phyloP scores from a whole-genome alignment of 31 red algal genomes.

The Odonthalia washingtoniensis region DNA sequence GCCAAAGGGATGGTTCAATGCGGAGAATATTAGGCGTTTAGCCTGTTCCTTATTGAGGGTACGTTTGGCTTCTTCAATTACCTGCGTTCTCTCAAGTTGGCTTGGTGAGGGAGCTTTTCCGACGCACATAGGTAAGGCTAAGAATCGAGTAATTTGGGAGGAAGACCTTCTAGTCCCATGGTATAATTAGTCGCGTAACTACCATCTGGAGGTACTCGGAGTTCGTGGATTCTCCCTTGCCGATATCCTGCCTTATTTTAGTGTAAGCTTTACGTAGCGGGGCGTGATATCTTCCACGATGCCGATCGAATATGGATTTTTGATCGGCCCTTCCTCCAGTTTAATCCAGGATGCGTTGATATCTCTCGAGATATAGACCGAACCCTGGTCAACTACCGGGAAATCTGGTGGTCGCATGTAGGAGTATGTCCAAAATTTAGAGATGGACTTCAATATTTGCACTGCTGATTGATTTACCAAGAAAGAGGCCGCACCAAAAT shows the following conservation, averaged over 20 bases:
- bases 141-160: conserved; percentile 14
- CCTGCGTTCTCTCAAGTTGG: not conserved
- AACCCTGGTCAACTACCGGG: conserved; percentile 16
- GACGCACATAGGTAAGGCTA: not conserved
- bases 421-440: not conserved
- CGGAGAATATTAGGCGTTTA: too few species aligned
- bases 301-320: conserved; percentile 14
- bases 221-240: not conserved
- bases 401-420: conserved; percentile 43
- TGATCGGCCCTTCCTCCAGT: not conserved
- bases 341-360: not conserved
- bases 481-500: too few species aligned
- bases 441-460: conserved; percentile 10
- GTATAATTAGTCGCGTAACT: conserved; percentile 1
- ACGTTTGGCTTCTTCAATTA: too few species aligned
- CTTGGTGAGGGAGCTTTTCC: conserved; percentile 12
- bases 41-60: too few species aligned
- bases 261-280: conserved; percentile 6
- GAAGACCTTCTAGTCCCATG: too few species aligned
- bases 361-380: conserved; percentile 13
- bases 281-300: conserved; percentile 21
- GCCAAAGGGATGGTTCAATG: too few species aligned
- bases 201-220: conserved; percentile 32
- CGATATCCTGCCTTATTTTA: not conserved
- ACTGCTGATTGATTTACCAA: too few species aligned